These are phyloP conservation scores for Colletotrichum melonis DNA, from an alignment of 2,329 filamentous ascomycete genomes.

Conservation along the genomic window DNA sequence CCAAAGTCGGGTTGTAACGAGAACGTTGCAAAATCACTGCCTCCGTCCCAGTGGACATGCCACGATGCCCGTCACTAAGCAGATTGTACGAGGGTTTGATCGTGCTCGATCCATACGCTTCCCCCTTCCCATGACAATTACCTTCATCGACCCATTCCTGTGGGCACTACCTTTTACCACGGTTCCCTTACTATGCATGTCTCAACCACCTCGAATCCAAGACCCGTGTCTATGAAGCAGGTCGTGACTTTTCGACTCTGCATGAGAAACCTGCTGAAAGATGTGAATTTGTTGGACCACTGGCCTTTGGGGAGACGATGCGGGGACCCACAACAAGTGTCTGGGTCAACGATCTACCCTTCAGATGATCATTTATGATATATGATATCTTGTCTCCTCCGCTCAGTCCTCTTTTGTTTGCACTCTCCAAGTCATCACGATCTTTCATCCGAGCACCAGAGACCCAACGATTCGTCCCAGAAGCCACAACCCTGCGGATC, in stretches of 20 bases:
- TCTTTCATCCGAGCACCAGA: conserved; percentile 1
- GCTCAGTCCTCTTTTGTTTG: conserved; percentile 31
- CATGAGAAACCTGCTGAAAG: conserved; percentile 20
- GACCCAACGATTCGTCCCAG: conserved; percentile 15
- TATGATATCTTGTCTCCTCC: conserved; percentile 30
- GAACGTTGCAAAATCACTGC: background rate
- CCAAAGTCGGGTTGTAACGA: background rate
- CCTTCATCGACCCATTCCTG: conserved; percentile 30
- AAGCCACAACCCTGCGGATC: conserved; percentile 28
- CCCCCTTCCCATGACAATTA: conserved; percentile 15
- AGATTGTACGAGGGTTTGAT: background rate
- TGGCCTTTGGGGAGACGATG: conserved; percentile 24
- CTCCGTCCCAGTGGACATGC: background rate
- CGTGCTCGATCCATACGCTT: conserved; percentile 22
- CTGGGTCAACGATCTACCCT: conserved; percentile 22
- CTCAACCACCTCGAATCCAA: conserved; percentile 18
- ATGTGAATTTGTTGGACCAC: conserved; percentile 9
- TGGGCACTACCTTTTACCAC: conserved; percentile 9
- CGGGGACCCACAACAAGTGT: conserved; percentile 19
- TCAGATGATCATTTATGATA: conserved; percentile 32
- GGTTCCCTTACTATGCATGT: conserved; percentile 30
- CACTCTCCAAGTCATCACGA: conserved; percentile 9
- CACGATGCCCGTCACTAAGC: conserved; percentile 1
- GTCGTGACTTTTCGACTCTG: conserved; percentile 26
- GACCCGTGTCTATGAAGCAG: conserved; percentile 12